Conservation (phyloP, 2,329 filamentous ascomycete genomes). For the Neofusicoccum cordaticola region DNA sequence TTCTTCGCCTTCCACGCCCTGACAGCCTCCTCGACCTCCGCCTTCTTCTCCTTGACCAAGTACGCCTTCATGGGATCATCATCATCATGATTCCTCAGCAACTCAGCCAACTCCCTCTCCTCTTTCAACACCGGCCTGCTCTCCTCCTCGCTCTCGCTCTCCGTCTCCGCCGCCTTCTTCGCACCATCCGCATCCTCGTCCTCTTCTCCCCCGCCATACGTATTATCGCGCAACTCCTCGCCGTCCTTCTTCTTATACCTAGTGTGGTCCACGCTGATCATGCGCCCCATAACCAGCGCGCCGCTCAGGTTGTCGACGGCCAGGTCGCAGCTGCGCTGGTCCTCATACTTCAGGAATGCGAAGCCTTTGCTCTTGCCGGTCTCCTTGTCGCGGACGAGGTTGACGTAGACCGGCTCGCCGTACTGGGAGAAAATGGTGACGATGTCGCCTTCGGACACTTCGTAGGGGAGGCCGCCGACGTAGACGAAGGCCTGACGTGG, state of each 20-base stretch:
- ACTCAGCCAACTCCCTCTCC: conserved; percentile 71
- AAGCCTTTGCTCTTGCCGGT: conserved; percentile 94
- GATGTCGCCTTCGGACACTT: conserved; percentile 91
- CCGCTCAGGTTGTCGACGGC: conserved; percentile 95
- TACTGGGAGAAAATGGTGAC: conserved; percentile 97
- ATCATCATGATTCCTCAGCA: conserved; percentile 81
- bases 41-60: conserved; percentile 85
- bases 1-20: conserved; percentile 49
- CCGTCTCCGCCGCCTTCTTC: conserved; percentile 44
- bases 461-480: conserved; percentile 89
- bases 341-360: conserved; percentile 96
- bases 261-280: conserved; percentile 87
- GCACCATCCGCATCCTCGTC: conserved; percentile 58
- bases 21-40: conserved; percentile 73
- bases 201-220: conserved; percentile 37
- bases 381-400: conserved; percentile 90
- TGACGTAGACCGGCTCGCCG: conserved; percentile 90
- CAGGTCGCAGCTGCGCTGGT: conserved; percentile 91
- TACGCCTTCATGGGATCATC: conserved; percentile 98
- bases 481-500: conserved; percentile 71
- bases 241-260: conserved; percentile 87
- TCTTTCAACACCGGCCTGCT: conserved; percentile 69
- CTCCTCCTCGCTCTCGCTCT: conserved; percentile 39
- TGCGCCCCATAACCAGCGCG: conserved; percentile 73
- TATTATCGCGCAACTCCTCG: conserved; percentile 28